Conservation (phyloP, 1,284 basidiomycete genomes). For the Stygiomarasmius scandens region DNA sequence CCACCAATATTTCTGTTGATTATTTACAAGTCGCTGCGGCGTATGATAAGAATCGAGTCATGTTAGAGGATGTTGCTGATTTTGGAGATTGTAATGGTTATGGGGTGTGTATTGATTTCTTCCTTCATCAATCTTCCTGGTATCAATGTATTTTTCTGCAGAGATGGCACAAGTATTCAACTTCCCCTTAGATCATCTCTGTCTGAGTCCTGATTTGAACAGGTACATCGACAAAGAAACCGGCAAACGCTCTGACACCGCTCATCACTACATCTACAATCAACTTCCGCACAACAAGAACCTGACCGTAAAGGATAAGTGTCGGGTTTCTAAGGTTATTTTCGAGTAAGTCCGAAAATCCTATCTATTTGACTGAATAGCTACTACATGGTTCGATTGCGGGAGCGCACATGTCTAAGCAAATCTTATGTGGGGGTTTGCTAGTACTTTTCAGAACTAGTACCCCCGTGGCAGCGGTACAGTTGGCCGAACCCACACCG, state of each 20-base stretch:
- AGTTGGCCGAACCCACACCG: too few relatives aligned
- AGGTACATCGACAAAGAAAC: constrained; percentile 54
- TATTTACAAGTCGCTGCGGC: constrained; percentile 45
- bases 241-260: constrained; percentile 59
- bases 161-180: neutral
- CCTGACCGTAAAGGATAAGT: neutral
- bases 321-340: constrained; percentile 5
- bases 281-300: constrained; percentile 34
- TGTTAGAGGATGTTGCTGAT: constrained; percentile 46
- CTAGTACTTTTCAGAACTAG: too few relatives aligned
- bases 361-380: too few relatives aligned
- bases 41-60: constrained; percentile 46
- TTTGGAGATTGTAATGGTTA: constrained; percentile 44
- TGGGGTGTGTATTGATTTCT: constrained; percentile 36
- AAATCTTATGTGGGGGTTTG: neutral
- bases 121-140: neutral
- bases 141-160: neutral
- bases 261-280: constrained; percentile 62
- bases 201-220: neutral
- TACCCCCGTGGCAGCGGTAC: too few relatives aligned
- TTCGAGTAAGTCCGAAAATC: constrained; percentile 6
- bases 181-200: neutral
- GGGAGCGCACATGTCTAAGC: neutral
- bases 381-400: too few relatives aligned
- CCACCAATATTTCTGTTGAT: constrained; percentile 41